phyloP scores from a whole-genome alignment of 495 filamentous ascomycete genomes.

The Neurospora sp. region DNA sequence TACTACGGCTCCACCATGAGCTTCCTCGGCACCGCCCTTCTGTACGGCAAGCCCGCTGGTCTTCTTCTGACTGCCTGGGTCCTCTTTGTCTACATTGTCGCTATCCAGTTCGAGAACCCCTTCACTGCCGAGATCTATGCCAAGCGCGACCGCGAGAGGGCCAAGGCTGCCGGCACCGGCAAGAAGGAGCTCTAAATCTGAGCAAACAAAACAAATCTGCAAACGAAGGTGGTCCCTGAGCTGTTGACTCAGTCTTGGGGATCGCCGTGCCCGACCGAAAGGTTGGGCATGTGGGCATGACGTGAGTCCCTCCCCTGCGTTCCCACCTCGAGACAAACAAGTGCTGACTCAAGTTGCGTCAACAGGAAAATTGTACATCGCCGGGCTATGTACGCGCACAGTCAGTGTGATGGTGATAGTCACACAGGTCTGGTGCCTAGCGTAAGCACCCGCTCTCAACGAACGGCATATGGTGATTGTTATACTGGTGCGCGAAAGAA shows the following conservation, averaged over 20 bases:
- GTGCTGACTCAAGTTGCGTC: not conserved
- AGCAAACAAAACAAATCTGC: not conserved
- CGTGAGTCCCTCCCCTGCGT: not conserved
- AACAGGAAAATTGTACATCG: not conserved
- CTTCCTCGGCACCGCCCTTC: constrained; percentile 82
- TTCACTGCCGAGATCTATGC: constrained; percentile 92
- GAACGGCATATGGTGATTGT: not conserved
- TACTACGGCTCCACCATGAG: constrained; percentile 89
- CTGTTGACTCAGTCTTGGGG: not conserved
- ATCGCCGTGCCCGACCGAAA: not conserved
- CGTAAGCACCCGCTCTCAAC: not conserved
- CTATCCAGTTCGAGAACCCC: constrained; percentile 88
- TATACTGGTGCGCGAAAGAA: not conserved
- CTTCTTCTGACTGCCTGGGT: constrained; percentile 67
- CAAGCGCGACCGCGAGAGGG: constrained; percentile 60
- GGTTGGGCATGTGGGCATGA: not conserved
- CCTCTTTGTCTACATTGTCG: constrained; percentile 67
- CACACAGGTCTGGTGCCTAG: not conserved
- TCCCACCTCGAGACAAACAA: no score
- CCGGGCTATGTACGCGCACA: not conserved
- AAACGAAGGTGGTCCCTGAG: not conserved
- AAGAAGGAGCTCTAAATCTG: constrained; percentile 36
- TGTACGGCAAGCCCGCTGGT: constrained; percentile 84
- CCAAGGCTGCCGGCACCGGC: constrained; percentile 17
- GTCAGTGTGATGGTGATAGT: not conserved